Evolutionary conservation across 2,329 filamentous ascomycete species (phyloP).

Genomic region (Aspergillus sp.): DNA sequence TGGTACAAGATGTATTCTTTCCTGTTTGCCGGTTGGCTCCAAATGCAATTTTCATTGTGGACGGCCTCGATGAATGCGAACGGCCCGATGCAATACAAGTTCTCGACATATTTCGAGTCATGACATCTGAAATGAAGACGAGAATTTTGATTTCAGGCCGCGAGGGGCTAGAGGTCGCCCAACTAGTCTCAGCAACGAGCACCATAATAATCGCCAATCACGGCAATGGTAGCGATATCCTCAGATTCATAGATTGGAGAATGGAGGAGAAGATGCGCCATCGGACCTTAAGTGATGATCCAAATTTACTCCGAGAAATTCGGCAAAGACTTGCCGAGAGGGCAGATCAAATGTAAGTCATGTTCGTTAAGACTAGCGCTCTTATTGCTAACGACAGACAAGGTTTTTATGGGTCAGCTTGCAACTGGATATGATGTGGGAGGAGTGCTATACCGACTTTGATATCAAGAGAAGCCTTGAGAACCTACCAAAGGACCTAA

Average conservation of each 20-base stretch:
- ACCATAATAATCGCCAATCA: neutral
- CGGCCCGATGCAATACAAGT: neutral
- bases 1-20: constrained; percentile 1
- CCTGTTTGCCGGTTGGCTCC: neutral
- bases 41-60: neutral
- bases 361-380: too few relatives aligned
- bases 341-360: neutral
- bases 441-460: neutral
- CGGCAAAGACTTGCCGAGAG: constrained; percentile 6
- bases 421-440: constrained; percentile 2
- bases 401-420: constrained; percentile 10
- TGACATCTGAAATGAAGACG: neutral
- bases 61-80: constrained; percentile 3
- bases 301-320: neutral
- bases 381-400: neutral
- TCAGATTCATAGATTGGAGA: constrained; percentile 8
- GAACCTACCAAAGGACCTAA: constrained; percentile 1
- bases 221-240: neutral
- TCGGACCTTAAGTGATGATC: neutral
- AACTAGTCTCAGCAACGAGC: neutral
- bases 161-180: neutral
- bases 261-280: constrained; percentile 7
- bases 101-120: neutral
- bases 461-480: neutral
- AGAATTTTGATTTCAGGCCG: neutral